Percentiles rank a stretch among this genome's conserved stretches.
phyloP scores from a whole-genome alignment of 73 alveolate genomes.

The Paraurostyla sp. region DNA sequence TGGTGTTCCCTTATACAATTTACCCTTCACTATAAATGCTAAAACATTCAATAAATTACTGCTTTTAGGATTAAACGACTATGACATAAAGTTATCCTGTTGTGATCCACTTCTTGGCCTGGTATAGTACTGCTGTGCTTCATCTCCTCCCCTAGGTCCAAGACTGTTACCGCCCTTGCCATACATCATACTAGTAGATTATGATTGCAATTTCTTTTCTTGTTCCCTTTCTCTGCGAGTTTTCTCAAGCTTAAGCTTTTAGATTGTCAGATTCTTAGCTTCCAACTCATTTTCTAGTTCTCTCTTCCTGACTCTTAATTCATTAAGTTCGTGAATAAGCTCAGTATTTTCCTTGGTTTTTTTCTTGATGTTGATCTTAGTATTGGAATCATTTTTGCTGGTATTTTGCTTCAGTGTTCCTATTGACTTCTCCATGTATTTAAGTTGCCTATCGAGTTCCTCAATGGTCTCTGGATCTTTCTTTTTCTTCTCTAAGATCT shows the following conservation, averaged over 20 bases:
- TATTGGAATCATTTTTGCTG: slow-evolving; percentile 74
- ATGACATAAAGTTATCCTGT: not conserved
- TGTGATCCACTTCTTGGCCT: slow-evolving; percentile 31
- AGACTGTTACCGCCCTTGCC: not conserved
- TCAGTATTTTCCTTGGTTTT: slow-evolving; percentile 86
- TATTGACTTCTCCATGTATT: slow-evolving; percentile 85
- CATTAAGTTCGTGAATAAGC: slow-evolving; percentile 84
- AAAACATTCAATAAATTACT: not conserved
- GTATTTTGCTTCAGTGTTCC: slow-evolving; percentile 72
- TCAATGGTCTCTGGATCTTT: slow-evolving; percentile 90
- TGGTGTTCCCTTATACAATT: slow-evolving; percentile 67
- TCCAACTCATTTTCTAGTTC: slow-evolving; percentile 64
- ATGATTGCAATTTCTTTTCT: slow-evolving; percentile 4
- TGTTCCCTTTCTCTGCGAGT: slow-evolving; percentile 35
- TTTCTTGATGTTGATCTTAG: slow-evolving; percentile 84
- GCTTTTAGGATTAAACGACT: slow-evolving; percentile 1
- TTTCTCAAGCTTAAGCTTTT: slow-evolving; percentile 48
- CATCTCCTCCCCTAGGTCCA: not conserved
- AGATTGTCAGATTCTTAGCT: slow-evolving; percentile 34
- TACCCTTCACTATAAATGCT: slow-evolving; percentile 48
- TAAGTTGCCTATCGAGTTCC: slow-evolving; percentile 86
- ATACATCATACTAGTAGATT: slow-evolving; percentile 29
- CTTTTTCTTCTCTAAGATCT: slow-evolving; percentile 78
- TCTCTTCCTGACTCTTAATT: slow-evolving; percentile 76
- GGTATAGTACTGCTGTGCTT: not conserved